phyloP scores from a whole-genome alignment of 176 grass and related monocot genomes.

The Eleusine coracana region DNA sequence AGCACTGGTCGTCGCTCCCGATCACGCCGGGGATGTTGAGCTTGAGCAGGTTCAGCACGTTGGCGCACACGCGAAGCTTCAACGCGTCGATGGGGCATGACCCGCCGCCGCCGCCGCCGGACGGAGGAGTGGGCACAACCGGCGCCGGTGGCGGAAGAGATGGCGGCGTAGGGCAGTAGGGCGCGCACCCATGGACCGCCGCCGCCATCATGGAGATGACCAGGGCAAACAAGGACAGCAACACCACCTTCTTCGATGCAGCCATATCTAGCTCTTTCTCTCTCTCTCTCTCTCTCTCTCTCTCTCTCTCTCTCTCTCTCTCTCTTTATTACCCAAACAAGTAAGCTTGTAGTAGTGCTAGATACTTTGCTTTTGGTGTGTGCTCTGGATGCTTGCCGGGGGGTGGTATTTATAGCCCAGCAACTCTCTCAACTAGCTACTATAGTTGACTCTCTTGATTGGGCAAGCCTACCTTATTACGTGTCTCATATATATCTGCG shows the following conservation, averaged over 20 bases:
- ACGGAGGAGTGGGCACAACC: not conserved
- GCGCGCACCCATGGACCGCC: constrained; percentile 24
- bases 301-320: not conserved
- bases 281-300: not conserved
- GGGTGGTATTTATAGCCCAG: constrained; percentile 33
- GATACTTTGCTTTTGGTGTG: not conserved
- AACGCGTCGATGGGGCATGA: constrained; percentile 51
- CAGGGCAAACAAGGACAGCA: constrained; percentile 32
- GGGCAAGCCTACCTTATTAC: not conserved
- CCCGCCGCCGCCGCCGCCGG: not conserved
- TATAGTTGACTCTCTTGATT: no score
- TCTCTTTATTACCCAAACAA: no score
- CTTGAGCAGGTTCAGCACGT: constrained; percentile 49
- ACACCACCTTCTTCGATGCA: constrained; percentile 2
- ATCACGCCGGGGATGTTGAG: constrained; percentile 32
- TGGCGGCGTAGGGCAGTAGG: constrained; percentile 9
- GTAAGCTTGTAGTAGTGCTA: not conserved
- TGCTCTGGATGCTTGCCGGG: no score
- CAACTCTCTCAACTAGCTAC: not conserved
- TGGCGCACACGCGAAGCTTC: constrained; percentile 43
- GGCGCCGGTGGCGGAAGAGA: not conserved
- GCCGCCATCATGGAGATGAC: constrained; percentile 32
- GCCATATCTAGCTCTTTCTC: constrained; percentile 14
- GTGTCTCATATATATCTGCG: no score
- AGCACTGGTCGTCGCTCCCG: constrained; percentile 31